phyloP scores from a whole-genome alignment of 805 yeast genomes.

The Diddensiella transvaalensis region DNA sequence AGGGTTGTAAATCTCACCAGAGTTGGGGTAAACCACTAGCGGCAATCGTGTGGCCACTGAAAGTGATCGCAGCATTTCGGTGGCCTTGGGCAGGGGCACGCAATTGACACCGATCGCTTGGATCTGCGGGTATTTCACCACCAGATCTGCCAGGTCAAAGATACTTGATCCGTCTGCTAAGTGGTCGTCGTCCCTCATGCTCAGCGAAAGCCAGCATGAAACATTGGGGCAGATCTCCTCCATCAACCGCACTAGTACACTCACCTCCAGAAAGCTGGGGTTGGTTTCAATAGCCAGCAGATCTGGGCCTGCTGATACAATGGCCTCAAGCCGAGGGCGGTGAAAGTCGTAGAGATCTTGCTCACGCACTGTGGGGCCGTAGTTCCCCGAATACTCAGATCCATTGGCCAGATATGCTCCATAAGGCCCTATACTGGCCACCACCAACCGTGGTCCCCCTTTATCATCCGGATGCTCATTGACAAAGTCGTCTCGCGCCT shows the following conservation, averaged over 20 bases:
- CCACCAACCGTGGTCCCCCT: conserved; percentile 41
- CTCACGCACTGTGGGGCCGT: conserved; percentile 38
- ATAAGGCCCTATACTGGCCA: conserved; percentile 74
- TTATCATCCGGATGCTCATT: conserved; percentile 4
- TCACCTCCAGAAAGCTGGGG: conserved; percentile 57
- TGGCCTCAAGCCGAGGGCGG: conserved; percentile 40
- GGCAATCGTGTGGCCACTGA: conserved; percentile 31
- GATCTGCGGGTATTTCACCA: conserved; percentile 21
- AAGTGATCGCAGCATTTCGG: conserved; percentile 39
- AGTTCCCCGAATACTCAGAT: conserved; percentile 70
- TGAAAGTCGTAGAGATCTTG: conserved; percentile 46
- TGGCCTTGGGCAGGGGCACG: conserved; percentile 45
- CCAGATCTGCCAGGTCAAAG: conserved; percentile 35
- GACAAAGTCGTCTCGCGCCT: conserved; percentile 23
- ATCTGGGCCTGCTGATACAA: conserved; percentile 42
- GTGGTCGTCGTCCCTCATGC: conserved; percentile 37
- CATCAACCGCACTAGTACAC: conserved; percentile 45
- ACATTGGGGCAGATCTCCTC: conserved; percentile 31
- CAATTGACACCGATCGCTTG: conserved; percentile 67
- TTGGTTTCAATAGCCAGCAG: conserved; percentile 68
- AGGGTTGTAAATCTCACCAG: conserved; percentile 64
- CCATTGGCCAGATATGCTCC: conserved; percentile 69
- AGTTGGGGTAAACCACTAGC: conserved; percentile 66
- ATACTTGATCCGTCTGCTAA: conserved; percentile 53
- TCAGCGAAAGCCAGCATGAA: conserved; percentile 48